A percentile compares a stretch with the other conserved stretches of the same genome.
These are phyloP conservation scores for Psilocybe sp. DNA, from an alignment of 768 basidiomycete species.

Conservation along the genomic window DNA sequence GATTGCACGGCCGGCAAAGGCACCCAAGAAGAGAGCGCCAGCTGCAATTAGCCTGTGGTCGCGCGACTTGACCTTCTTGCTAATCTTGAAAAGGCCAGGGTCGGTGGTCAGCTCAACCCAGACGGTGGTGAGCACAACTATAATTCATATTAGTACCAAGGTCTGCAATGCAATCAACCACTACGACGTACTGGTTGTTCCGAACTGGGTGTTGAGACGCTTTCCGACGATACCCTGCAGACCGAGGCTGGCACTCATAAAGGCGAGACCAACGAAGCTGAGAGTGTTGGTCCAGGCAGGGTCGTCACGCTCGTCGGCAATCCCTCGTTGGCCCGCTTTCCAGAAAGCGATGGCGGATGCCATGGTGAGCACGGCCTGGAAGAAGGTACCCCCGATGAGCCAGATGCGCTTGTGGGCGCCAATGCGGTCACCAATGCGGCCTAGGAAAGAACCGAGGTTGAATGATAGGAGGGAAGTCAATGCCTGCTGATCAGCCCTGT, in stretches of 20 bases:
- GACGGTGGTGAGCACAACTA: constrained; percentile 81
- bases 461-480: constrained; percentile 78
- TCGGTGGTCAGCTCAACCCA: constrained; percentile 90
- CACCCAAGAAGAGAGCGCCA: constrained; percentile 69
- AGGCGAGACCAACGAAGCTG: constrained; percentile 70
- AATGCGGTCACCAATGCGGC: constrained; percentile 80
- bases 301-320: constrained; percentile 51
- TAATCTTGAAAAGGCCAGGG: constrained; percentile 64
- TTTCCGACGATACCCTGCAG: constrained; percentile 87
- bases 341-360: constrained; percentile 67
- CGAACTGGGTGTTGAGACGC: constrained; percentile 74
- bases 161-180: background rate
- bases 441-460: constrained; percentile 72
- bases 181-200: constrained; percentile 61
- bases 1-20: constrained; percentile 62
- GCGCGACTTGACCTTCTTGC: constrained; percentile 51
- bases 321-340: constrained; percentile 58
- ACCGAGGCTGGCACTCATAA: constrained; percentile 81
- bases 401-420: constrained; percentile 72
- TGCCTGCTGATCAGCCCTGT: constrained; percentile 81
- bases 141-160: background rate
- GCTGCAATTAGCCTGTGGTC: constrained; percentile 75
- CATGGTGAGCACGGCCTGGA: constrained; percentile 79
- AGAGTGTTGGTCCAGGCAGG: constrained; percentile 70
- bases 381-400: constrained; percentile 67